phyloP scores from a whole-genome alignment of 2,329 filamentous ascomycete genomes.

The Metarhizium anisopliae region DNA sequence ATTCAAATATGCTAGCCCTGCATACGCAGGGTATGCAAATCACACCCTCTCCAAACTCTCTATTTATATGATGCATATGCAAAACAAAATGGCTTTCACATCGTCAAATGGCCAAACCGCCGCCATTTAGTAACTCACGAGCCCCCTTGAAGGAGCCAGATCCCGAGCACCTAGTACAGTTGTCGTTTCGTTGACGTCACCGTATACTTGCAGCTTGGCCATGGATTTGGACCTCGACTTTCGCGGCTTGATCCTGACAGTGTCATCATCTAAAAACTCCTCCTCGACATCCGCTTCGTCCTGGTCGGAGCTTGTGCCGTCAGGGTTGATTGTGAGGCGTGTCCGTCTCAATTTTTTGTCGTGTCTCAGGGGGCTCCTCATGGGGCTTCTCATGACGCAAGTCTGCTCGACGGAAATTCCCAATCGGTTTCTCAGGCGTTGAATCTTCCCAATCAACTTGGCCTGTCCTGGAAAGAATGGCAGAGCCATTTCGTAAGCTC shows the following conservation, averaged over 20 bases:
- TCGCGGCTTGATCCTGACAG: conserved; percentile 12
- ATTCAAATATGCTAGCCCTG: neutral
- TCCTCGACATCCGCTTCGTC: conserved; percentile 17
- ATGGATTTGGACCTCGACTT: conserved; percentile 4
- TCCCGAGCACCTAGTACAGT: neutral
- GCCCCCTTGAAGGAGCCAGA: neutral
- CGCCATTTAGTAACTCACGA: neutral
- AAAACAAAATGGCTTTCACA: neutral
- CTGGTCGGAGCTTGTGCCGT: neutral
- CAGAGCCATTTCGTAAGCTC: conserved; percentile 77
- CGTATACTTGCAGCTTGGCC: conserved; percentile 18
- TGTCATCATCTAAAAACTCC: conserved; percentile 15
- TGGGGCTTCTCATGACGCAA: conserved; percentile 1
- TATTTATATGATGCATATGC: neutral
- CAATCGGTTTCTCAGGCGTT: conserved; percentile 48
- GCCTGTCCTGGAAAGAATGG: conserved; percentile 80
- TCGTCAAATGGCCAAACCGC: neutral
- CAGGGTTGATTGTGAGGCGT: neutral
- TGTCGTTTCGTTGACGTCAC: conserved; percentile 16
- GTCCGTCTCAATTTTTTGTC: conserved; percentile 1
- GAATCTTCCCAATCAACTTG: conserved; percentile 65
- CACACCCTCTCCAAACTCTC: neutral
- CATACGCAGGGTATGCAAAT: neutral
- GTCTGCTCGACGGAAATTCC: conserved; percentile 13
- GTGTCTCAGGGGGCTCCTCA: conserved; percentile 3